phyloP scores from a whole-genome alignment of 257 asterid genomes.

The Solanum paucissectum region DNA sequence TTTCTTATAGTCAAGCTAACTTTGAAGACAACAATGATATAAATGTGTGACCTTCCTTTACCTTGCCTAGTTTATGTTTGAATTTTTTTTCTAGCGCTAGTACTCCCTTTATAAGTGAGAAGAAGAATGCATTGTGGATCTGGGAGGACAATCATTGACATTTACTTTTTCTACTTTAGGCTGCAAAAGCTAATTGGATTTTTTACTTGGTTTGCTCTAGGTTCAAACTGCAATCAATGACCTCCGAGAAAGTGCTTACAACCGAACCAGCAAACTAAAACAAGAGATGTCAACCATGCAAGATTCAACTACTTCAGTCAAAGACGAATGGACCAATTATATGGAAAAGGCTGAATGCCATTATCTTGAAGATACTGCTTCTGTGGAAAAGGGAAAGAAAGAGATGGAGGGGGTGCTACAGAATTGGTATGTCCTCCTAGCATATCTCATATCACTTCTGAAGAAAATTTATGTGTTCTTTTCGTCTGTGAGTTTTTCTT shows the following conservation, averaged over 20 bases:
- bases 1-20: neutral
- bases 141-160: neutral
- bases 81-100: neutral
- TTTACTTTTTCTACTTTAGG: neutral
- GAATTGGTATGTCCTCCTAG: conserved; percentile 50
- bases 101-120: neutral
- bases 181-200: neutral
- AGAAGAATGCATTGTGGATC: neutral
- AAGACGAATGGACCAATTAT: conserved; percentile 60
- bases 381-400: conserved; percentile 62
- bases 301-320: conserved; percentile 52
- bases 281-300: conserved; percentile 91
- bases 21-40: neutral
- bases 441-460: neutral
- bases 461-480: neutral
- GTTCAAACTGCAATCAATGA: conserved; percentile 69
- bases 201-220: conserved; percentile 20
- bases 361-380: conserved; percentile 58
- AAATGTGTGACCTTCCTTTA: neutral
- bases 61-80: neutral
- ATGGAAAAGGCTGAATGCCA: conserved; percentile 52
- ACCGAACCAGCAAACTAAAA: conserved; percentile 59
- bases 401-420: conserved; percentile 58
- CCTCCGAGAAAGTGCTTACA: conserved; percentile 72
- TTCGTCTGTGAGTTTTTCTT: neutral